Conservation (phyloP, 495 filamentous ascomycete genomes). For the Penicillium malachiteum region DNA sequence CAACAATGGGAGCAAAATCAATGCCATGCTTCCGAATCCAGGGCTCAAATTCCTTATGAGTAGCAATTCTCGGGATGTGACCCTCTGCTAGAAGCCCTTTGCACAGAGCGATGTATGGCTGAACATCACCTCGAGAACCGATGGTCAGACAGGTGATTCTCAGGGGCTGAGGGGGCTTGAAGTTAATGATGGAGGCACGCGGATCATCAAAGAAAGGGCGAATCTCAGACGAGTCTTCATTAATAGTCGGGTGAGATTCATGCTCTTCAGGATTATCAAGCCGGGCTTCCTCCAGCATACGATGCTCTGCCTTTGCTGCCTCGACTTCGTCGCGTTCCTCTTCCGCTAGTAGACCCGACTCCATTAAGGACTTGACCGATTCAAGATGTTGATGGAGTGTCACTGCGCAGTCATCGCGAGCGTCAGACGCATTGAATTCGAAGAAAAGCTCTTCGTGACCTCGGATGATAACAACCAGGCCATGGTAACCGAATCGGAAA, state of each 20-base stretch:
- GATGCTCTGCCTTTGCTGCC: constrained; percentile 77
- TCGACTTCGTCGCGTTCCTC: constrained; percentile 72
- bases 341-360: constrained; percentile 65
- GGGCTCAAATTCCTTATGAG: constrained; percentile 81
- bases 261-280: constrained; percentile 58
- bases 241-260: constrained; percentile 43
- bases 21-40: constrained; percentile 93
- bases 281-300: constrained; percentile 76
- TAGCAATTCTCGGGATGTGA: constrained; percentile 84
- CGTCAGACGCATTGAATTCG: constrained; percentile 75
- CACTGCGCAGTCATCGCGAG: constrained; percentile 83
- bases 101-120: constrained; percentile 95
- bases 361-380: constrained; percentile 66
- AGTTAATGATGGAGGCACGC: constrained; percentile 87
- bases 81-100: constrained; percentile 87
- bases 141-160: constrained; percentile 94
- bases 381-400: constrained; percentile 77
- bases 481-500: constrained; percentile 88
- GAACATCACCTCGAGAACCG: constrained; percentile 92
- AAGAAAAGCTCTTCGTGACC: constrained; percentile 98
- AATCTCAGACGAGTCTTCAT: constrained; percentile 46
- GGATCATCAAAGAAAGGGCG: constrained; percentile 89
- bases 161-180: constrained; percentile 81
- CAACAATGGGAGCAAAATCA: constrained; percentile 82
- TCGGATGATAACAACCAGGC: constrained; percentile 84